Conservation (phyloP, 75 land plant genomes). For the Sequoiadendron giganteum region DNA sequence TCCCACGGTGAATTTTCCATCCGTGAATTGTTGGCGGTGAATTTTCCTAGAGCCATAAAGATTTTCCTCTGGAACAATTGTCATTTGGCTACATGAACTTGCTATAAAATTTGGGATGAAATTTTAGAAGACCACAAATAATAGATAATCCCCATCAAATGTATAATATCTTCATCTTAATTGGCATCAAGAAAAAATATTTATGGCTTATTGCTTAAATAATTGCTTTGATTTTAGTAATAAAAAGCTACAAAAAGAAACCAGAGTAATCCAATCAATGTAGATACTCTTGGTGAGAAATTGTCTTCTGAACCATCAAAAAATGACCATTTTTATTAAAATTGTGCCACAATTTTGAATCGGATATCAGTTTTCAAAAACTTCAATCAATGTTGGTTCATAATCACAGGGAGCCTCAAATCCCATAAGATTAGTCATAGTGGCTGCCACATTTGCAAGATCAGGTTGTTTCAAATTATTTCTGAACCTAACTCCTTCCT, state of each 20-base stretch:
- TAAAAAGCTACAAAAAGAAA: background rate
- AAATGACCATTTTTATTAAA: background rate
- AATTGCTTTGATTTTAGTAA: background rate
- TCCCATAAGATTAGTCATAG: conserved; percentile 89
- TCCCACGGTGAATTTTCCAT: no score
- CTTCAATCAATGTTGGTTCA: conserved; percentile 74
- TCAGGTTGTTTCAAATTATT: conserved; percentile 75
- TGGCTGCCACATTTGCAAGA: conserved; percentile 93
- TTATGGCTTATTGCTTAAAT: background rate
- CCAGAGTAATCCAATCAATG: background rate
- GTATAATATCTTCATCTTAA: background rate
- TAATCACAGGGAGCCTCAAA: conserved; percentile 83
- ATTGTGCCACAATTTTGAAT: background rate
- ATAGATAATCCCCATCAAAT: background rate
- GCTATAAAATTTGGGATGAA: no score
- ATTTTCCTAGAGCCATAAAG: no score
- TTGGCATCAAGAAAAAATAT: background rate
- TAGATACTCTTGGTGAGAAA: background rate
- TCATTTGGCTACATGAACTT: no score
- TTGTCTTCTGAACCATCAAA: background rate
- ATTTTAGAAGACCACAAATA: no score
- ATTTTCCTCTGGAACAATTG: no score
- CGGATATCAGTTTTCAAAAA: conserved; percentile 31
- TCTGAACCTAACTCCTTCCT: conserved; percentile 71
- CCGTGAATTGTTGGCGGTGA: no score